Evolutionary conservation across 441 rosid genomes (phyloP).

Genomic region (Syzygium malaccense): DNA sequence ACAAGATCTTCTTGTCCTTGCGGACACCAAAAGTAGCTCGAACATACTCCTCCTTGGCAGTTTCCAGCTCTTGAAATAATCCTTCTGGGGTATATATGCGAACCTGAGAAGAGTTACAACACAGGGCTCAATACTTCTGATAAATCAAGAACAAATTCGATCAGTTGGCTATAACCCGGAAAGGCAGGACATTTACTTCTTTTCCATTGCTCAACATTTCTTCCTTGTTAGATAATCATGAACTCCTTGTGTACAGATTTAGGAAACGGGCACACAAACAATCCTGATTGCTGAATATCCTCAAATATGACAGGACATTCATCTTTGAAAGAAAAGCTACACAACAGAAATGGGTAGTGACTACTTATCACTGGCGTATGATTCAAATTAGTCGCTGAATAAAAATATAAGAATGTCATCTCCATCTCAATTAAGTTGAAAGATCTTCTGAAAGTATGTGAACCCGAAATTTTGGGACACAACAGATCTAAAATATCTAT

Average conservation of each 20-base stretch:
- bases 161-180: not conserved
- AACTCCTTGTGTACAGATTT: not conserved
- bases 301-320: not conserved
- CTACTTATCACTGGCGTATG: not conserved
- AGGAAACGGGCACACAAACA: not conserved
- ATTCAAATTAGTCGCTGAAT: not conserved
- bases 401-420: not conserved
- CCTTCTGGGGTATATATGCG: conserved; percentile 68
- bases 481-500: not conserved
- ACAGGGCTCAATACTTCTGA: not conserved
- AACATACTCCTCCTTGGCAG: conserved; percentile 76
- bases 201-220: not conserved
- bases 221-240: not conserved
- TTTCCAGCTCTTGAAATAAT: conserved; percentile 71
- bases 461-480: not conserved
- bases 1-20: conserved; percentile 60
- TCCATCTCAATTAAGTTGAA: not conserved
- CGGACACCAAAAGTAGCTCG: conserved; percentile 60
- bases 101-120: conserved; percentile 31
- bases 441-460: not conserved
- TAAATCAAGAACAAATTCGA: not conserved
- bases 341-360: not conserved
- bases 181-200: not conserved
- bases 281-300: not conserved
- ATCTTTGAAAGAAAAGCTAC: not conserved